Base-by-base conservation (phyloP, 768 basidiomycete species). In the Phylloporus scabripes region DNA sequence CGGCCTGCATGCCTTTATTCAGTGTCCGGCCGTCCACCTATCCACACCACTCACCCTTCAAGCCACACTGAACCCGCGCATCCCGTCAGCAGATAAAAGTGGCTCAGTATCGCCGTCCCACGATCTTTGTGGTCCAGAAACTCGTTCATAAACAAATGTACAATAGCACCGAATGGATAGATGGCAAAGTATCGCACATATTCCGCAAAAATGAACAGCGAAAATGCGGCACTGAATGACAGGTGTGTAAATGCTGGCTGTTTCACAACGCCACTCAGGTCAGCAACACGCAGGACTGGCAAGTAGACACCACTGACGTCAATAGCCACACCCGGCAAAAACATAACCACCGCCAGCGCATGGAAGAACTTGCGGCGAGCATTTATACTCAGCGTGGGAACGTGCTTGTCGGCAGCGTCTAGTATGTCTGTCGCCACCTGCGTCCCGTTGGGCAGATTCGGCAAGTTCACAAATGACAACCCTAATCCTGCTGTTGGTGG, bases 151-250 rank as follows among this genome's bases (percentile, higher is more conserved):
- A 99, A 99, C 48, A 97, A 72, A 69, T 99, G 96, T 17, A 99
- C 82, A 10, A 82, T 74, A 9, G 89, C 94, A 12, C 93, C 92
- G 59, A 97, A 89, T 3, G 96, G 96, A 70, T 96, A 97, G 42
- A 99, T 80, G 32, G 96, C 96, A 69, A 98, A 99, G 69, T 97
- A 99, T 50, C 96, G 90, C 55, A 97, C 81, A 72, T 97, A 98
- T 72, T 99, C 96, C 49, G 90, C 84, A 65, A 99, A 97, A 20
- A 84, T 90, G 73, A 99, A 98, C 55, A 92, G 68, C 8, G 96
- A 85, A 67, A 99, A 98, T 2, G 95, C 95, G 17, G 82, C 85
- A 59, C 90, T 94, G 72, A 99, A 96, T 8, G 93, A 83, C 38
- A 98, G 72, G 66, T 98, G 94, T 28, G 90, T 85, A 70, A 99